Base-by-base conservation (phyloP, 108 stramenopile genomes). In the Pseudonitzschia multistriata region DNA sequence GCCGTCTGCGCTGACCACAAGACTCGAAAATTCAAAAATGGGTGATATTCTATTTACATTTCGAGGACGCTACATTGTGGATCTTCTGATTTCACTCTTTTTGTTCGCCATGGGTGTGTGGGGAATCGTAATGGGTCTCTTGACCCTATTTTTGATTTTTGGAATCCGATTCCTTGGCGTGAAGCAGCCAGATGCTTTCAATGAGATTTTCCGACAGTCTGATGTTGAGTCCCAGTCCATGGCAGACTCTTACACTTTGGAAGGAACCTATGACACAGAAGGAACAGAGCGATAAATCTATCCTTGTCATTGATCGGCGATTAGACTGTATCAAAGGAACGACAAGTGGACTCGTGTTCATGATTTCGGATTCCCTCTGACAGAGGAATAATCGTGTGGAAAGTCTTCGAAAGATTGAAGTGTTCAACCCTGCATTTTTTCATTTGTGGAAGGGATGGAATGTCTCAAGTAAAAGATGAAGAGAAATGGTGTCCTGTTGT, bases 151-250 rank as follows among this genome's bases (percentile, higher is more conserved):
- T 17, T 73, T 87, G 14, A 87, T 87, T 34, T 87, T 87, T 63
- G 83, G 86, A n/a, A 84, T 87, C 73, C 86, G 86, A 11, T 84
- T 87, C 69, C 47, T 84, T 37, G 86, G 86, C 5, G 83, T 87
- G 40, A 87, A 83, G 62, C 86, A 87, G 45, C 86, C 86, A 3
- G 86, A 87, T 48, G 83, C 86, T 19, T 87, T 87, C 64, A 84
- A 84, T 45, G 83, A 84, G 62, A 83, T 87, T 62, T 87, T 87
- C 61, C 83, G 86, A 14, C 83, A 82, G 56, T 74, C 75, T 7
- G 85, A 82, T 61, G 73, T 85, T 40, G 85, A 85, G 45, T 69
- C 67, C 10, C 67, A 77, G n/a, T 77, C 76, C 7, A 52, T 52
- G 40, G 71, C 66, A 4, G 79, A 80, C 37, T 74, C 76, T 10